These are phyloP conservation scores for Prinsepia uniflora DNA, from an alignment of 306 rosid species.

Conservation along the genomic window DNA sequence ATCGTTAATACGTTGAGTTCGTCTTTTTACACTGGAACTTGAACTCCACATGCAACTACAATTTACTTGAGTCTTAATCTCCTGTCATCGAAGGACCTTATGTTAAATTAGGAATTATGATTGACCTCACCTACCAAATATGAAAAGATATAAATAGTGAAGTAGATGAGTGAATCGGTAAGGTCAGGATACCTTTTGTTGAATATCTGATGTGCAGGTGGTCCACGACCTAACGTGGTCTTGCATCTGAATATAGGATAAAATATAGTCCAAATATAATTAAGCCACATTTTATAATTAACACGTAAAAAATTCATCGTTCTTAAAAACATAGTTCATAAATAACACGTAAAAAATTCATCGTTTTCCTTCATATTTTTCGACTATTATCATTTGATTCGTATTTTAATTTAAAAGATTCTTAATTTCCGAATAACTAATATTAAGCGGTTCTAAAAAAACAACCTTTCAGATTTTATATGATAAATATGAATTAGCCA, in stretches of 20 bases:
- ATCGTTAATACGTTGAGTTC: too few species aligned
- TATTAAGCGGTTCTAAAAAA: too few species aligned
- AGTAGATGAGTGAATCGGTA: slow-evolving; percentile 1
- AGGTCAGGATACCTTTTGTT: slow-evolving; percentile 13
- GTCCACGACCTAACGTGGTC: slow-evolving; percentile 5
- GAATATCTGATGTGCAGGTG: slow-evolving; percentile 11
- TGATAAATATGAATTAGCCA: background rate
- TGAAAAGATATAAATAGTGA: background rate
- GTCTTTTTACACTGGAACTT: too few species aligned
- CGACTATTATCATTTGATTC: too few species aligned
- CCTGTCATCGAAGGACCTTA: background rate
- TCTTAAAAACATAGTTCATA: background rate
- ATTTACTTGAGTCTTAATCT: background rate
- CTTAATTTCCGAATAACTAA: too few species aligned
- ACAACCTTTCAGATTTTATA: background rate
- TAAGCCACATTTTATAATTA: background rate
- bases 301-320: background rate
- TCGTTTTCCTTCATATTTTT: background rate
- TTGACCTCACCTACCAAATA: slow-evolving; percentile 9
- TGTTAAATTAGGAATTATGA: background rate
- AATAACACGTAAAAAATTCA: background rate
- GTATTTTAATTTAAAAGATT: too few species aligned
- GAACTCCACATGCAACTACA: too few species aligned
- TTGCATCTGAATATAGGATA: background rate
- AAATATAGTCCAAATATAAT: slow-evolving; percentile 4